Percentiles rank a stretch among this genome's conserved stretches.
phyloP scores from a whole-genome alignment of 2,329 filamentous ascomycete genomes.

The Neofusicoccum kwambonambiense region DNA sequence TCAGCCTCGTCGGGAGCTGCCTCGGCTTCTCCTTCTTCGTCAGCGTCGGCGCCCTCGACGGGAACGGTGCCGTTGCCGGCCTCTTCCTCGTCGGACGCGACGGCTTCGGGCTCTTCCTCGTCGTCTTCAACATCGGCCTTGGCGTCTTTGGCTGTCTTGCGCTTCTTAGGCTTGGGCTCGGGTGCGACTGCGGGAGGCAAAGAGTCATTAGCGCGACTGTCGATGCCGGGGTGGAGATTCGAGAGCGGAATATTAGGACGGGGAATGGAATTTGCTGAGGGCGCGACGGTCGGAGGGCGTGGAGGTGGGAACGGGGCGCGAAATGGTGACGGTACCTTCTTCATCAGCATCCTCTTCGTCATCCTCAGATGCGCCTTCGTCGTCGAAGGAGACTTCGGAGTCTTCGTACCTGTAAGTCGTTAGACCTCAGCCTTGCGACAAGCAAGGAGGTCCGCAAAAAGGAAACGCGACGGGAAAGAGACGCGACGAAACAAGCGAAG shows the following conservation, averaged over 20 bases:
- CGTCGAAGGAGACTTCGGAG: slow-evolving; percentile 18
- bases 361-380: slow-evolving; percentile 18
- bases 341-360: slow-evolving; percentile 12
- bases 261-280: neutral
- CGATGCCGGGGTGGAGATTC: neutral
- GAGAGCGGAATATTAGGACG: neutral
- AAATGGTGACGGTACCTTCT: neutral
- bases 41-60: slow-evolving; percentile 26
- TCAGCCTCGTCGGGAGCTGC: slow-evolving; percentile 24
- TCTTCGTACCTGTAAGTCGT: slow-evolving; percentile 18
- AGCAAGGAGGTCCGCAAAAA: neutral
- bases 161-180: slow-evolving; percentile 30
- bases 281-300: neutral
- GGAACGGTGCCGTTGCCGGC: slow-evolving; percentile 26
- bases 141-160: slow-evolving; percentile 26
- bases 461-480: neutral
- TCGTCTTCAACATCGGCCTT: slow-evolving; percentile 22
- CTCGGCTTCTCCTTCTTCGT: slow-evolving; percentile 16
- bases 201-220: neutral
- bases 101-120: slow-evolving; percentile 20
- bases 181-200: neutral
- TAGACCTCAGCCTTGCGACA: slow-evolving; percentile 9
- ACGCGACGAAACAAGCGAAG: neutral
- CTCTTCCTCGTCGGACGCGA: slow-evolving; percentile 22
- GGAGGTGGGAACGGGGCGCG: neutral